phyloP scores from a whole-genome alignment of 257 asterid genomes.

The Ocimum tenuiflorum region DNA sequence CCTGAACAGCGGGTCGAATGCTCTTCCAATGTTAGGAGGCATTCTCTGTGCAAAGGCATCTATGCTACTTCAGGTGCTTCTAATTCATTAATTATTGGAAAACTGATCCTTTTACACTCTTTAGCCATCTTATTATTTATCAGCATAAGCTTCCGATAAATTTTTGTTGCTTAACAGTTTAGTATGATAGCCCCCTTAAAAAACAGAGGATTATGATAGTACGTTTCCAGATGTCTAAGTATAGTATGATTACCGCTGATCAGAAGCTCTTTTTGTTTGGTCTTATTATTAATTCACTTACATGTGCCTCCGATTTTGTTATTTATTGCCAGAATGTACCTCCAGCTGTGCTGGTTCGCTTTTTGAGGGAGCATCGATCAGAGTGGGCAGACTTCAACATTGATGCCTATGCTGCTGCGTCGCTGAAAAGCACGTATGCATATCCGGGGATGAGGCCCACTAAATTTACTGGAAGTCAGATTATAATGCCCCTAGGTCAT shows the following conservation, averaged over 20 bases:
- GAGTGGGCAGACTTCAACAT: slow-evolving; percentile 98
- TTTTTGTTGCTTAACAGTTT: no score
- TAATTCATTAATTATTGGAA: not conserved
- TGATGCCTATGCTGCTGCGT: slow-evolving; percentile 81
- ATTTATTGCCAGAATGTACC: slow-evolving; percentile 57
- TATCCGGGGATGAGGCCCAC: slow-evolving; percentile 88
- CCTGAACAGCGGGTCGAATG: slow-evolving; percentile 30
- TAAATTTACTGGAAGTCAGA: slow-evolving; percentile 89
- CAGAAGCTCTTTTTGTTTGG: no score
- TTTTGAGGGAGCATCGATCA: slow-evolving; percentile 92
- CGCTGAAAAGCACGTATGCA: slow-evolving; percentile 60
- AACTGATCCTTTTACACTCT: no score
- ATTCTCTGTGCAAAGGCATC: slow-evolving; percentile 94
- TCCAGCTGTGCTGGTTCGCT: slow-evolving; percentile 83
- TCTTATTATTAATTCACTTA: not conserved
- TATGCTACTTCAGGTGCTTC: slow-evolving; percentile 80
- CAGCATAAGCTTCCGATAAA: no score
- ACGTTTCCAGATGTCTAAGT: not conserved
- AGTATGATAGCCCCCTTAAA: not conserved
- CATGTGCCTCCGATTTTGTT: no score
- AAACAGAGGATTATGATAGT: no score
- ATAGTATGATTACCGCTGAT: not conserved
- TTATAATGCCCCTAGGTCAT: slow-evolving; percentile 90
- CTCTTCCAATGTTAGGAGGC: slow-evolving; percentile 63
- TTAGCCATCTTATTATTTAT: no score